Evolutionary conservation across 441 rosid genomes (phyloP).

Genomic region (Corymbia calophylla): DNA sequence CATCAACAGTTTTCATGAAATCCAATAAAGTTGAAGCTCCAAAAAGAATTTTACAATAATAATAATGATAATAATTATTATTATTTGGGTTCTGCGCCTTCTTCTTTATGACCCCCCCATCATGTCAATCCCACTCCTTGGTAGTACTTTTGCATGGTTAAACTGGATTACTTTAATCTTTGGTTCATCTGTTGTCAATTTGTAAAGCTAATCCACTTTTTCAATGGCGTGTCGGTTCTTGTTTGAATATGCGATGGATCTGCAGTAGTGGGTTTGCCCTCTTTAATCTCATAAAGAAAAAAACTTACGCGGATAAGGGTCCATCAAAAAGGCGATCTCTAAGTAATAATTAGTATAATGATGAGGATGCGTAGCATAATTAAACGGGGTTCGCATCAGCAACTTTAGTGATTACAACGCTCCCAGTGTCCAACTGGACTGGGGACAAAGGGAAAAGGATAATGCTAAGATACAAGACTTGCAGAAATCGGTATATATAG

Average conservation of each 20-base stretch:
- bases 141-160: background rate
- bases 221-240: background rate
- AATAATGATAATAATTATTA: background rate
- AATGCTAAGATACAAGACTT: background rate
- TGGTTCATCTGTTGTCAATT: background rate
- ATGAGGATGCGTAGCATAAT: background rate
- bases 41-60: background rate
- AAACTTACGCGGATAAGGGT: background rate
- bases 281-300: background rate
- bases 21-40: background rate
- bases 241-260: background rate
- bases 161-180: background rate
- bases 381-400: background rate
- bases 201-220: background rate
- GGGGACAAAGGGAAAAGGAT: background rate
- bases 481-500: background rate
- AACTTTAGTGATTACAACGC: background rate
- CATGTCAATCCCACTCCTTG: background rate
- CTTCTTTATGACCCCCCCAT: background rate
- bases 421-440: background rate
- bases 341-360: background rate
- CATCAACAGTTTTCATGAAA: background rate
- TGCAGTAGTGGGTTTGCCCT: background rate
- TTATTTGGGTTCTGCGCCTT: background rate
- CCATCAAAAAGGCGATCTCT: background rate